phyloP scores from a whole-genome alignment of 1,284 basidiomycete species.

The Puccinia brachypodii region DNA sequence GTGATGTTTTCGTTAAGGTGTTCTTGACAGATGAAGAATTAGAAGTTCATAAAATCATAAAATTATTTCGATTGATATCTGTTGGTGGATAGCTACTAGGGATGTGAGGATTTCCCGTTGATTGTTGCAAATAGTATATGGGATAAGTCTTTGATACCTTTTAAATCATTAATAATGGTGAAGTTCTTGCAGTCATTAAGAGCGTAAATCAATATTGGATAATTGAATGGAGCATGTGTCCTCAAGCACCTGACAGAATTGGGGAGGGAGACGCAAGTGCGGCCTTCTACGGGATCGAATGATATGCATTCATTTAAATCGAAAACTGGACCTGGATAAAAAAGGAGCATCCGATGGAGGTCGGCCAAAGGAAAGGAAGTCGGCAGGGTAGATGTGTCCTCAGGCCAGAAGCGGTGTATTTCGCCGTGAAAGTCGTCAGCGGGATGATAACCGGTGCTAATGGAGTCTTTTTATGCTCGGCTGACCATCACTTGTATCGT shows the following conservation, averaged over 20 bases:
- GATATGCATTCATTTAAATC: background rate
- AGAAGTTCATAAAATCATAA: background rate
- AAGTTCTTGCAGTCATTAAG: background rate
- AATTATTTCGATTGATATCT: background rate
- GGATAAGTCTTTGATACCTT: background rate
- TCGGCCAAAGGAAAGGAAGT: background rate
- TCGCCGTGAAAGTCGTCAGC: background rate
- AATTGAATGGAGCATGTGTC: background rate
- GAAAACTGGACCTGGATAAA: background rate
- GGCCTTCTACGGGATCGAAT: background rate
- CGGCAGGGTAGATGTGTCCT: conserved; percentile 3
- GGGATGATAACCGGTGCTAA: background rate
- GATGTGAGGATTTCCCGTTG: background rate
- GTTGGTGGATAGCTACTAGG: background rate
- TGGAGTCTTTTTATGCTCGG: conserved; percentile 17
- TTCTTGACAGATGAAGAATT: background rate
- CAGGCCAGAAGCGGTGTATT: background rate
- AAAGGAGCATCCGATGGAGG: background rate
- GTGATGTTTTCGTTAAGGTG: conserved; percentile 5
- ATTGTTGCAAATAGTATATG: background rate
- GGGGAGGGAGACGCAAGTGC: background rate
- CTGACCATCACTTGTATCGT: background rate
- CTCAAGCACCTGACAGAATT: background rate
- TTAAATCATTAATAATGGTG: conserved; percentile 3
- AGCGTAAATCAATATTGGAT: conserved; percentile 4